Evolutionary conservation across 2,329 filamentous ascomycete genomes (phyloP).

Genomic region (Microdochium bolleyi): DNA sequence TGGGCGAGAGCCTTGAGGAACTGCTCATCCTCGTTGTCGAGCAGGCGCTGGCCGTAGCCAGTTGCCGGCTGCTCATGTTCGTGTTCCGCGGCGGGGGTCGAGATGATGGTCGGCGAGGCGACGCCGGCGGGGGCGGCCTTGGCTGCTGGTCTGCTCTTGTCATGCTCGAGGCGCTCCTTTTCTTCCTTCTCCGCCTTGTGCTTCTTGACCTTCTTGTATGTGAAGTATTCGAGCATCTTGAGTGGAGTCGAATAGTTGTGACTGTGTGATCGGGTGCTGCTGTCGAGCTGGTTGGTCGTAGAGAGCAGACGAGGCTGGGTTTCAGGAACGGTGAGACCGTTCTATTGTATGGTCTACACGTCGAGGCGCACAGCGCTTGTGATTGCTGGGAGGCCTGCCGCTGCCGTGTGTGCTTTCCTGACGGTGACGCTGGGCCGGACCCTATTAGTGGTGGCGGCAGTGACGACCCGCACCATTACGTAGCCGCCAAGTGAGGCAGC

Average conservation of each 20-base stretch:
- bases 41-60: slow-evolving; percentile 29
- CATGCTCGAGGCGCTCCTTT: slow-evolving; percentile 13
- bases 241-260: not conserved
- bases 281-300: not conserved
- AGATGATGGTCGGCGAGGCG: slow-evolving; percentile 14
- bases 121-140: slow-evolving; percentile 6
- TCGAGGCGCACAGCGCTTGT: not conserved
- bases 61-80: slow-evolving; percentile 5
- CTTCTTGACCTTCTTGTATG: slow-evolving; percentile 56
- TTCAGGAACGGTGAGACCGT: not conserved
- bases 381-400: not conserved
- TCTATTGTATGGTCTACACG: not conserved
- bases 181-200: slow-evolving; percentile 40
- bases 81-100: slow-evolving; percentile 13
- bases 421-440: too few relatives aligned
- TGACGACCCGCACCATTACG: not conserved
- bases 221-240: slow-evolving; percentile 56
- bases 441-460: too few relatives aligned
- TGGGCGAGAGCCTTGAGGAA: slow-evolving; percentile 50
- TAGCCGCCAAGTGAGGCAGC: not conserved
- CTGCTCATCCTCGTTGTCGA: slow-evolving; percentile 47
- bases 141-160: slow-evolving; percentile 10
- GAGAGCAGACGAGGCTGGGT: not conserved
- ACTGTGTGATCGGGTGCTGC: not conserved
- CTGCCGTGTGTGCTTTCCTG: not conserved